Evolutionary conservation across 179 eudicot genomes (phyloP).

Genomic region (Actinidia arguta): DNA sequence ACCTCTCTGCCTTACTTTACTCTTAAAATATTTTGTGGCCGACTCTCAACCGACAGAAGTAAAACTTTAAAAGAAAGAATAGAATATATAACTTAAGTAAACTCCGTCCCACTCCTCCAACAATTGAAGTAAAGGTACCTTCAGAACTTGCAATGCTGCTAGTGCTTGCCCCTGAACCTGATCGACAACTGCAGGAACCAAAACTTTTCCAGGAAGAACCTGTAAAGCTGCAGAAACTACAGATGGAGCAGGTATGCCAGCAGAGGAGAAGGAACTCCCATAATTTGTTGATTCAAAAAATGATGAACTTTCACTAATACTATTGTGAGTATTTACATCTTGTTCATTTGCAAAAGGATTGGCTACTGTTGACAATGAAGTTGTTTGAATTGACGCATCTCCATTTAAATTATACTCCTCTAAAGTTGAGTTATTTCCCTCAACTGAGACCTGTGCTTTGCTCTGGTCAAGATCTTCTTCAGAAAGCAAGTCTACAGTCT

Average conservation of each 20-base stretch:
- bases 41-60: background rate
- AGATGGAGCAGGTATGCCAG: conserved; percentile 94
- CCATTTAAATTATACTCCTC: conserved; percentile 41
- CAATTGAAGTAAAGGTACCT: conserved; percentile 50
- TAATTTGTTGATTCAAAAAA: conserved; percentile 44
- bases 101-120: background rate
- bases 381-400: conserved; percentile 28
- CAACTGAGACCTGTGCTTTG: conserved; percentile 32
- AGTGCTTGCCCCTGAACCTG: conserved; percentile 92
- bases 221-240: conserved; percentile 75
- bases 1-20: background rate
- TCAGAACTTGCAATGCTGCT: conserved; percentile 91
- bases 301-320: conserved; percentile 37
- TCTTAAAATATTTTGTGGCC: background rate
- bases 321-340: conserved; percentile 31
- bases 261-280: conserved; percentile 47
- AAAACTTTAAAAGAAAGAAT: conserved; percentile 3
- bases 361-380: conserved; percentile 37
- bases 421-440: conserved; percentile 30
- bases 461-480: conserved; percentile 37
- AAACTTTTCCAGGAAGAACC: conserved; percentile 77
- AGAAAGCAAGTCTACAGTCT: conserved; percentile 29
- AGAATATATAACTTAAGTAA: background rate
- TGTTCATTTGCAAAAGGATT: conserved; percentile 41
- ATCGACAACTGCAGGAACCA: conserved; percentile 90